Conservation (phyloP, 1,284 basidiomycete genomes). For the Fomitopsis palustris region DNA sequence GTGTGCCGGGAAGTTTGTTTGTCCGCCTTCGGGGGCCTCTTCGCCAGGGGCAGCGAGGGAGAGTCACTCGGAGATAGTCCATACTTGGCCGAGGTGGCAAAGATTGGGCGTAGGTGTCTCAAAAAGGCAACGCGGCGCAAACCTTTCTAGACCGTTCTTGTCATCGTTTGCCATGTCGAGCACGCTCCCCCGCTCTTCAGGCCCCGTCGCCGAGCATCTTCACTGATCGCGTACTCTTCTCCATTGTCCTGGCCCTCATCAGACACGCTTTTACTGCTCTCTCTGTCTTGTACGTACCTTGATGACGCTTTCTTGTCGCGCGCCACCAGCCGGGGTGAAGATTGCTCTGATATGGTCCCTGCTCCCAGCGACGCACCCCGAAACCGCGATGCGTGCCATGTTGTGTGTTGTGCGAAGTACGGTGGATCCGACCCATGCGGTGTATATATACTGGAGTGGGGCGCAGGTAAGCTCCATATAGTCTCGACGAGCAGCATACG, state of each 20-base stretch:
- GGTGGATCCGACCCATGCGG: constrained; percentile 8
- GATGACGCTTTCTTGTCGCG: background rate
- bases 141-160: constrained; percentile 2
- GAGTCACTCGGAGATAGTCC: background rate
- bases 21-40: background rate
- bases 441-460: constrained; percentile 2
- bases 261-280: background rate
- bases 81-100: background rate
- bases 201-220: background rate
- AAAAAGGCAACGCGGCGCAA: constrained; percentile 2
- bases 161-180: constrained; percentile 1
- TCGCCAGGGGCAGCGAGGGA: background rate
- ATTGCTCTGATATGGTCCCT: constrained; percentile 11
- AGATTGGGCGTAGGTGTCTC: background rate
- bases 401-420: constrained; percentile 1
- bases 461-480: background rate
- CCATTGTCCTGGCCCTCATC: background rate
- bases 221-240: background rate
- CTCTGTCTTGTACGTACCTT: background rate
- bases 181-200: background rate
- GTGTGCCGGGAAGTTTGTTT: background rate
- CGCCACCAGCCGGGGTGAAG: constrained; percentile 9
- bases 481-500: constrained; percentile 1
- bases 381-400: constrained; percentile 12
- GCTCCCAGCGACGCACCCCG: constrained; percentile 20